Evolutionary conservation across 1,284 basidiomycete species (phyloP).

Genomic region (Pterula multifida): DNA sequence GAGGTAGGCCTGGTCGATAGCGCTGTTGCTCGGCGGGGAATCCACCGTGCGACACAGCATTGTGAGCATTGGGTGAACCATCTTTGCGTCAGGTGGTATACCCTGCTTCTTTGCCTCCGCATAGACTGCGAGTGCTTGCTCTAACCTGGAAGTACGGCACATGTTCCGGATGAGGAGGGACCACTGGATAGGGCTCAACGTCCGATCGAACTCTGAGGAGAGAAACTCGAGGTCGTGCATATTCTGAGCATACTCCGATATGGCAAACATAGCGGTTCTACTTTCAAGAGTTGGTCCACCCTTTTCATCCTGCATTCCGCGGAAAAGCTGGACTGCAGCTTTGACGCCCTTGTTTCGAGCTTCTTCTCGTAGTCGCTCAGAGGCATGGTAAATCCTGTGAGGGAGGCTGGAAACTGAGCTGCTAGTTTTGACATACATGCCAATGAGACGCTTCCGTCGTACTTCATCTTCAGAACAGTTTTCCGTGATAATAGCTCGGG

Average conservation of each 20-base stretch:
- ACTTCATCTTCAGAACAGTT: neutral
- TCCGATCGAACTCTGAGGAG: conserved; percentile 27
- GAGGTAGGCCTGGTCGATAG: conserved; percentile 35
- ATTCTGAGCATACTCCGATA: conserved; percentile 26
- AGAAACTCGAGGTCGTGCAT: conserved; percentile 28
- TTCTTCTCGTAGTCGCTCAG: neutral
- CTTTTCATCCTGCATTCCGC: neutral
- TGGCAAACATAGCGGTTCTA: conserved; percentile 38
- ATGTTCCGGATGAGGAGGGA: conserved; percentile 38
- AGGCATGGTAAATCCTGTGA: neutral
- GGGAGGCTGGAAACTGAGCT: neutral
- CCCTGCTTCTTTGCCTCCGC: conserved; percentile 27
- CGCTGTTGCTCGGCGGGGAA: conserved; percentile 23
- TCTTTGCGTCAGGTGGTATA: conserved; percentile 30
- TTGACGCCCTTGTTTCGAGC: neutral
- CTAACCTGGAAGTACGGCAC: conserved; percentile 22
- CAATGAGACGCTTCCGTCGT: neutral
- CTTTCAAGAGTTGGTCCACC: neutral
- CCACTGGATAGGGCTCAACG: conserved; percentile 32
- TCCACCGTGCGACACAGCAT: conserved; percentile 14
- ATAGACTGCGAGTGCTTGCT: conserved; percentile 36
- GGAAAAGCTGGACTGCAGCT: neutral
- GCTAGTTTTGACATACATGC: neutral
- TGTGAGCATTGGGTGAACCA: conserved; percentile 41
- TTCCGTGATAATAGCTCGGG: neutral